Evolutionary conservation across 108 stramenopile genomes (phyloP).

Genomic region (Skeletonema grethae): DNA sequence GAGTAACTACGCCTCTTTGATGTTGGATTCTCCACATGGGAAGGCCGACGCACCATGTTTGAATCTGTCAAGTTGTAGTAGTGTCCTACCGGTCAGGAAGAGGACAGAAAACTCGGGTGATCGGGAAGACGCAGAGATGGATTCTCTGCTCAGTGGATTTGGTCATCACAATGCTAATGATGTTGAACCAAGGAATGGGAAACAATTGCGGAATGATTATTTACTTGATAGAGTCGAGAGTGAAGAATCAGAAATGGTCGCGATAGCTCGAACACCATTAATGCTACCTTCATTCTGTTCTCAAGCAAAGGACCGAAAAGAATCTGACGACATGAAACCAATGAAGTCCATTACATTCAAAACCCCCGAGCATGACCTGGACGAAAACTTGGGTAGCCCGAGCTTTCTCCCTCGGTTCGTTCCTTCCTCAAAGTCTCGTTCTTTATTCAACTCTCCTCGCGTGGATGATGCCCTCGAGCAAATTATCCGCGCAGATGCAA

Average conservation of each 20-base stretch:
- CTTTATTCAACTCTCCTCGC: slow-evolving; percentile 17
- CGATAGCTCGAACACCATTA: slow-evolving; percentile 8
- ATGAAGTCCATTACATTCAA: slow-evolving; percentile 39
- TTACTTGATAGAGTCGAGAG: slow-evolving; percentile 14
- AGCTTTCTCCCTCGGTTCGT: slow-evolving; percentile 33
- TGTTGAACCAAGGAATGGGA: background rate
- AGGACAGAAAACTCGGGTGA: background rate
- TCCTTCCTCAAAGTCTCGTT: slow-evolving; percentile 13
- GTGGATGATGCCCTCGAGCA: slow-evolving; percentile 15
- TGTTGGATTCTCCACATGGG: slow-evolving; percentile 16
- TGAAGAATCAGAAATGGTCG: slow-evolving; percentile 37
- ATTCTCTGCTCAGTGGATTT: slow-evolving; percentile 34
- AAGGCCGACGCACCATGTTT: background rate
- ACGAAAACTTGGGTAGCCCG: background rate
- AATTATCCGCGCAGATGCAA: slow-evolving; percentile 34
- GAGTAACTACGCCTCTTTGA: slow-evolving; percentile 13
- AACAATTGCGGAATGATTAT: background rate
- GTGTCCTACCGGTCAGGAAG: background rate
- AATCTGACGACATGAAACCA: slow-evolving; percentile 6
- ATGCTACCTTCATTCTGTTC: background rate
- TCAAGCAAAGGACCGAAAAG: background rate
- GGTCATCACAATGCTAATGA: slow-evolving; percentile 16
- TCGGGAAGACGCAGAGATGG: slow-evolving; percentile 24
- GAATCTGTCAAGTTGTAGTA: background rate
- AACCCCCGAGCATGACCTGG: background rate